A percentile compares a stretch with the other conserved stretches of the same genome.
These are phyloP conservation scores for Acanthamoeba royreba DNA, from an alignment of 208 protist species.

Conservation along the genomic window DNA sequence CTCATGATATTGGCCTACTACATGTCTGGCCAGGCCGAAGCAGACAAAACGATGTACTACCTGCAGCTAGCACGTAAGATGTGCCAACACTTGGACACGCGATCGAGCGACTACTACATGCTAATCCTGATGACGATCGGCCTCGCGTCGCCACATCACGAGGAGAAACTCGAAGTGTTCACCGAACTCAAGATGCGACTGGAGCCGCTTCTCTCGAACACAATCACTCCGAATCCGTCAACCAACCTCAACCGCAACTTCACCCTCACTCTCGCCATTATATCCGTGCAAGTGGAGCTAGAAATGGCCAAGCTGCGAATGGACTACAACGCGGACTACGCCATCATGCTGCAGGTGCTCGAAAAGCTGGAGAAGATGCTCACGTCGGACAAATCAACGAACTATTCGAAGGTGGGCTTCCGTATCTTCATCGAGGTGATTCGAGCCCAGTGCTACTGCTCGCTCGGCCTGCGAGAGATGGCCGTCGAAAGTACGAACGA, in stretches of 20 bases:
- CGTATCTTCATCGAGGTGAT: conserved; percentile 31
- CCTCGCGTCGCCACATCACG: conserved; percentile 27
- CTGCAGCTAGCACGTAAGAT: conserved; percentile 47
- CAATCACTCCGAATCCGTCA: background rate
- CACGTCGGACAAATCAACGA: background rate
- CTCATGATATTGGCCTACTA: conserved; percentile 50
- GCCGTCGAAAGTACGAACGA: conserved; percentile 33
- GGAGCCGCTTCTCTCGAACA: conserved; percentile 29
- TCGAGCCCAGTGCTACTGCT: conserved; percentile 34
- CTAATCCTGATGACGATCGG: conserved; percentile 50
- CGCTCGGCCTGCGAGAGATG: conserved; percentile 33
- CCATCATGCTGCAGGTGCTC: conserved; percentile 40
- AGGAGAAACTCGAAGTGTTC: conserved; percentile 45
- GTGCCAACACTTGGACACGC: conserved; percentile 35
- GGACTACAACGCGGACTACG: conserved; percentile 46
- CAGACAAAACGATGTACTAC: conserved; percentile 51
- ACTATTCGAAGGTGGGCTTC: conserved; percentile 42
- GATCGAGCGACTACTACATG: conserved; percentile 47
- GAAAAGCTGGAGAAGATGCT: conserved; percentile 45
- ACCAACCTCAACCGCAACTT: background rate
- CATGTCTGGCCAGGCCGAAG: conserved; percentile 41
- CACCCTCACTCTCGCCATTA: conserved; percentile 42
- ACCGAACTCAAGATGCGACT: conserved; percentile 47
- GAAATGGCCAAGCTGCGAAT: conserved; percentile 44
- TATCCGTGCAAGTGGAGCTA: conserved; percentile 35